These are phyloP conservation scores for Escallonia rubra DNA, from an alignment of 129 eudicot species.

Conservation along the genomic window DNA sequence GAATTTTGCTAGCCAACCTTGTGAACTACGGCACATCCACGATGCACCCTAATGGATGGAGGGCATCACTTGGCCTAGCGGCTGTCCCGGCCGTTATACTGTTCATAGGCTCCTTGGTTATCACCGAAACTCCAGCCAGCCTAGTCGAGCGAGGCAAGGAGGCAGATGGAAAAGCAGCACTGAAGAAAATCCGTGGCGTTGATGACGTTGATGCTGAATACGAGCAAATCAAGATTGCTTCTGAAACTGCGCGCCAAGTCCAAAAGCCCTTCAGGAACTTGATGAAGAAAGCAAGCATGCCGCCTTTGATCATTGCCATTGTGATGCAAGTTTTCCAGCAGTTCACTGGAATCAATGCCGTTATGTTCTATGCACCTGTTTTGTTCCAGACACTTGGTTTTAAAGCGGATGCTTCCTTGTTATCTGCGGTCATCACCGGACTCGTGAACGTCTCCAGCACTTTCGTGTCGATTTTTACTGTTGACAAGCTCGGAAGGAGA, in stretches of 20 bases:
- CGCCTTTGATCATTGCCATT: slow-evolving; percentile 18
- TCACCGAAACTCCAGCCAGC: slow-evolving; percentile 28
- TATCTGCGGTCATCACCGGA: slow-evolving; percentile 38
- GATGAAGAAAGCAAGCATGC: slow-evolving; percentile 15
- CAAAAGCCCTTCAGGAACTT: slow-evolving; percentile 29
- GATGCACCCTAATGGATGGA: slow-evolving; percentile 29
- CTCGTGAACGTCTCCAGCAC: slow-evolving; percentile 27
- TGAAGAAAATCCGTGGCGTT: slow-evolving; percentile 32
- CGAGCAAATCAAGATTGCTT: slow-evolving; percentile 16
- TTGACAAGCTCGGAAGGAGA: slow-evolving; percentile 29
- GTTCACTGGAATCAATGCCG: slow-evolving; percentile 43
- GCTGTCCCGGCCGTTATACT: slow-evolving; percentile 20
- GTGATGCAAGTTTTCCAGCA: slow-evolving; percentile 41
- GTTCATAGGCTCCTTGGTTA: slow-evolving; percentile 14
- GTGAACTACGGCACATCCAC: slow-evolving; percentile 14
- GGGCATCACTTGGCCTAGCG: slow-evolving; percentile 24
- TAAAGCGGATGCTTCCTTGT: slow-evolving; percentile 22
- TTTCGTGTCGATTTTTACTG: slow-evolving; percentile 20
- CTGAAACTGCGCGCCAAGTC: slow-evolving; percentile 18
- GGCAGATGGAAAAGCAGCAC: slow-evolving; percentile 18
- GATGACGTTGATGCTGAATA: slow-evolving; percentile 29
- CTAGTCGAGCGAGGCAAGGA: slow-evolving; percentile 14
- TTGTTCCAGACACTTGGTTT: slow-evolving; percentile 39
- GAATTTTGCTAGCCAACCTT: slow-evolving; percentile 20
- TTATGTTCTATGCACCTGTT: slow-evolving; percentile 41